Evolutionary conservation across 345 rosid genomes (phyloP).

Genomic region (Moricandia moricandioides): DNA sequence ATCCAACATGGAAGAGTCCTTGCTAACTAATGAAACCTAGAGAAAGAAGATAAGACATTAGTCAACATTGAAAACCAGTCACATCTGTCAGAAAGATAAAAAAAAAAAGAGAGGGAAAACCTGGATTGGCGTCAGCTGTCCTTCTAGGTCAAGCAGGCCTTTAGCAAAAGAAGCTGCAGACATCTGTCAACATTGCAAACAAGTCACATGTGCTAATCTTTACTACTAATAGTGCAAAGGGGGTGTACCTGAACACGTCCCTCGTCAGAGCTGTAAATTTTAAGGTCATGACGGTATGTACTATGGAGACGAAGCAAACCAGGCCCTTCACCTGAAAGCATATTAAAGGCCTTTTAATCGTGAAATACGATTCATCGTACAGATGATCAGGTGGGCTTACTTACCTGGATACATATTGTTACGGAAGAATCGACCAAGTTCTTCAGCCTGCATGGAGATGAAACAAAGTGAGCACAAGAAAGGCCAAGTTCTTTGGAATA

Average conservation of each 20-base stretch:
- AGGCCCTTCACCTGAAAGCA: slow-evolving; percentile 85
- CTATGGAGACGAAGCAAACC: slow-evolving; percentile 98
- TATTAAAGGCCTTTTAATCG: not conserved
- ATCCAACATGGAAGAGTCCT: slow-evolving; percentile 99
- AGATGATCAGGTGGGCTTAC: slow-evolving; percentile 23
- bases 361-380: not conserved
- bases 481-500: not conserved
- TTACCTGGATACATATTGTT: slow-evolving; percentile 99
- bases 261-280: slow-evolving; percentile 99
- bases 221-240: no score
- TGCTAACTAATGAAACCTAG: slow-evolving; percentile 99
- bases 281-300: slow-evolving; percentile 97
- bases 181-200: slow-evolving; percentile 60
- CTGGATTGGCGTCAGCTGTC: slow-evolving; percentile 96
- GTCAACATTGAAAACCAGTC: slow-evolving; percentile 7
- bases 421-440: slow-evolving; percentile 91
- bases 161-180: slow-evolving; percentile 99
- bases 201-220: not conserved
- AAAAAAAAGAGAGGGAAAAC: no score
- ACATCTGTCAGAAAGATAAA: slow-evolving; percentile 7
- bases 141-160: slow-evolving; percentile 99
- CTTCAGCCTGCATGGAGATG: slow-evolving; percentile 78
- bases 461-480: slow-evolving; percentile 8
- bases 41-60: slow-evolving; percentile 28
- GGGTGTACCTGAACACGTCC: slow-evolving; percentile 94